Base-by-base conservation (phyloP, 345 rosid species). In the Cardamine occulta region DNA sequence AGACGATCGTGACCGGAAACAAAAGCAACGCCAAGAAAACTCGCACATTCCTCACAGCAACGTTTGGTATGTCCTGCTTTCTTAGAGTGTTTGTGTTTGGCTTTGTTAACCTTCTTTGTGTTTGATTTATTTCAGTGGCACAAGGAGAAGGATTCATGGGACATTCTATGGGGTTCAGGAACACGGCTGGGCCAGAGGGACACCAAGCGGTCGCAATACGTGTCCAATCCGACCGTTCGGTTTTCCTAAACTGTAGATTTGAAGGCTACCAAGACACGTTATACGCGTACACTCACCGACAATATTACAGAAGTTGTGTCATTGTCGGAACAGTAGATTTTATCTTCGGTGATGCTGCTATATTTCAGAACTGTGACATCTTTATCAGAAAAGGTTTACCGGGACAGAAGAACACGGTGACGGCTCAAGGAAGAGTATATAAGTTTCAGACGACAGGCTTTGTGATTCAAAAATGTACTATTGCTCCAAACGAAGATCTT, bases 321-420 rank as follows among this genome's bases (percentile, higher is more conserved):
- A 77, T 93, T 11, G 1, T 80, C 0, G 98, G 98, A 5, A 91
- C 96, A 0, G 58, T 88, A 2, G 98, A 94, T 54, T 89, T 94
- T 84, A 89, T 94, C 59, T 91, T 94, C 5, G 98, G 98, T 0
- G 98, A 94, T 15, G 96, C 95, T 0, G 91, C 91, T 0, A 40
- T 94, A 45, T 86, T 94, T 66, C 98, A 94, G 63, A 91, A 90
- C 83, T 91, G 96, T 64, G 62, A 69, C 63, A 84, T 94, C 40
- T 54, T 73, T 4, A 76, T 88, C 17, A 76, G 91, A 70, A 94
- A 88, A 77, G 92, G 93, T 2, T 29, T 76, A 39, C 76, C 69
- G 1, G 83, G 81, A 34, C 90, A 94, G 63, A 76, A 84, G 73
- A 90, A 83, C 82, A 81, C 82, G 4, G 81, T 94, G 18, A 87